Conservation (phyloP, 345 rosid species). For the Lepidium sativum region DNA sequence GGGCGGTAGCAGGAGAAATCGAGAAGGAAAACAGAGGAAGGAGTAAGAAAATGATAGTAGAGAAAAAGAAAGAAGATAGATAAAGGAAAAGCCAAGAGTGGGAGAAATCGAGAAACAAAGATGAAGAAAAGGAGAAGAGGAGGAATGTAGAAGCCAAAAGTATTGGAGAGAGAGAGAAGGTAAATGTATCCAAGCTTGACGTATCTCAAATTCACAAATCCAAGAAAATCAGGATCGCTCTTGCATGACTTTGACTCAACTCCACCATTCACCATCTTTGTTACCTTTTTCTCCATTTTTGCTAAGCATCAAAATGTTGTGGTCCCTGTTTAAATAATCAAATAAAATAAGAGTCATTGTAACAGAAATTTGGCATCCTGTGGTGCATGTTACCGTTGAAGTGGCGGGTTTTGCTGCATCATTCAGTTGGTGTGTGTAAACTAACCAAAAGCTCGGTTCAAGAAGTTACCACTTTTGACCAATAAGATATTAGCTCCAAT, state of each 20-base stretch:
- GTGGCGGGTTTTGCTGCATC: conserved; percentile 22
- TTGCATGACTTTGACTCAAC: conserved; percentile 36
- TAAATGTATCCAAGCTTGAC: conserved; percentile 57
- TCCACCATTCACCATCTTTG: conserved; percentile 47
- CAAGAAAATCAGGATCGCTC: conserved; percentile 43
- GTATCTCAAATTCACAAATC: conserved; percentile 49
- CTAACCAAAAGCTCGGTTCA: conserved; percentile 8
- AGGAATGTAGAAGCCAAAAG: conserved; percentile 24
- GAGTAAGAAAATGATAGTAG: conserved; percentile 34
- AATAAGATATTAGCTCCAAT: neutral
- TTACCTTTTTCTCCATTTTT: conserved; percentile 31
- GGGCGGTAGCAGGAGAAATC: conserved; percentile 68
- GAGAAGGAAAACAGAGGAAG: conserved; percentile 40
- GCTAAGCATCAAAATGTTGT: conserved; percentile 10
- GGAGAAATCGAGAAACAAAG: conserved; percentile 25
- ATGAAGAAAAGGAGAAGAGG: conserved; percentile 30
- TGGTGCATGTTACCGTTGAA: conserved; percentile 28
- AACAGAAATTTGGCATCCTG: conserved; percentile 29
- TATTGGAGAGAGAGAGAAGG: conserved; percentile 33
- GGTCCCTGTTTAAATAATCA: conserved; percentile 9
- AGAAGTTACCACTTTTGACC: neutral
- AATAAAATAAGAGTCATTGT: neutral
- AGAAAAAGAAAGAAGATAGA: conserved; percentile 27
- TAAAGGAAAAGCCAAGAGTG: conserved; percentile 24
- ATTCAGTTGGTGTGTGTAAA: conserved; percentile 18